A percentile compares a stretch with the other conserved stretches of the same genome.
phyloP scores from a whole-genome alignment of 2,329 filamentous ascomycete species.

The Fonsecaea multimorphosa region DNA sequence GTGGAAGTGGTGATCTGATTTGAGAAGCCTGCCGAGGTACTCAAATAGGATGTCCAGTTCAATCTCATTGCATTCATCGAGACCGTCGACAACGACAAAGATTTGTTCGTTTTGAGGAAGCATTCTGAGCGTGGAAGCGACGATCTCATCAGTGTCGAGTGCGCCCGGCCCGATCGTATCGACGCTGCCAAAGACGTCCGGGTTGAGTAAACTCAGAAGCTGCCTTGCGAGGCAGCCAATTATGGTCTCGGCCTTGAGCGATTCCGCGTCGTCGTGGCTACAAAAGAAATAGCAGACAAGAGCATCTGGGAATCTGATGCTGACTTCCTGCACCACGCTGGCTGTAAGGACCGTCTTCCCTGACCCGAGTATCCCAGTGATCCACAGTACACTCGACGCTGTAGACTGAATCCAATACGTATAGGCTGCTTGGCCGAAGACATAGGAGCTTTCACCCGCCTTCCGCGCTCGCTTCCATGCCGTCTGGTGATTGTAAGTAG shows the following conservation, averaged over 20 bases:
- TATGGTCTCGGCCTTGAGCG: conserved; percentile 35
- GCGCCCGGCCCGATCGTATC: neutral
- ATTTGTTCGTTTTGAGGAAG: conserved; percentile 4
- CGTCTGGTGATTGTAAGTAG: conserved; percentile 29
- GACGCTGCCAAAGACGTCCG: conserved; percentile 12
- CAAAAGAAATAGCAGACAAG: conserved; percentile 37
- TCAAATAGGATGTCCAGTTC: conserved; percentile 18
- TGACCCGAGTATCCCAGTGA: conserved; percentile 36
- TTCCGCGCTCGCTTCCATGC: conserved; percentile 36
- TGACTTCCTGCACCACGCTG: conserved; percentile 32
- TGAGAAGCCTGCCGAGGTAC: conserved; percentile 6
- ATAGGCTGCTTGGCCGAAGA: conserved; percentile 26
- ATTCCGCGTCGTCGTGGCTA: conserved; percentile 26
- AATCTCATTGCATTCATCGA: conserved; percentile 28
- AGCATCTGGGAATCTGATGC: conserved; percentile 18
- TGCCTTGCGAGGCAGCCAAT: conserved; percentile 38
- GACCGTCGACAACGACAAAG: conserved; percentile 32
- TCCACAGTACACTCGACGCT: conserved; percentile 32
- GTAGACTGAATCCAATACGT: conserved; percentile 26
- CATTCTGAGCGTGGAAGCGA: neutral
- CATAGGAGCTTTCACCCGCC: conserved; percentile 30
- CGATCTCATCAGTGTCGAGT: conserved; percentile 17
- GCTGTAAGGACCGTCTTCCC: conserved; percentile 39
- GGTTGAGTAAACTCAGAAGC: conserved; percentile 24
- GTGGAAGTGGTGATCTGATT: conserved; percentile 2